phyloP scores from a whole-genome alignment of 1,284 basidiomycete species.

The Filobasidium uniguttulatum region DNA sequence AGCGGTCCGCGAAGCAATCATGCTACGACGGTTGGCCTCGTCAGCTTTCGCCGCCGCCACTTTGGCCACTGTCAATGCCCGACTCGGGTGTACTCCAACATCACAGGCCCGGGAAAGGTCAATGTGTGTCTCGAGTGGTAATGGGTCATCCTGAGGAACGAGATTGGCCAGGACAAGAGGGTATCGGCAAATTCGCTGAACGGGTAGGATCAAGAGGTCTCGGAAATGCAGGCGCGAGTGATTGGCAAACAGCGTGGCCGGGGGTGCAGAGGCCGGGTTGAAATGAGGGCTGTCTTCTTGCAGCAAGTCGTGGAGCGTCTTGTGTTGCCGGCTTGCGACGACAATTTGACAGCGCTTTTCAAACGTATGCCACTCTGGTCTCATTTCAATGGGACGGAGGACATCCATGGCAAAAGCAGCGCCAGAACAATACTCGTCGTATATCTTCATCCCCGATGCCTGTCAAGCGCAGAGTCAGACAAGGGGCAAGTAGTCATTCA shows the following conservation, averaged over 20 bases:
- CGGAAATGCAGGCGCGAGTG: constrained; percentile 41
- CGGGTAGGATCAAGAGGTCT: constrained; percentile 78
- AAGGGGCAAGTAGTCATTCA: background rate
- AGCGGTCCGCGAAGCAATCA: constrained; percentile 55
- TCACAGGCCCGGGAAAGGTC: constrained; percentile 17
- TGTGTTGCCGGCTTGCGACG: constrained; percentile 35
- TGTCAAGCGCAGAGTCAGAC: constrained; percentile 32
- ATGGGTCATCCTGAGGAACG: constrained; percentile 22
- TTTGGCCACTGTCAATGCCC: constrained; percentile 42
- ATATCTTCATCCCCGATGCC: constrained; percentile 59
- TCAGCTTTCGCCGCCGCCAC: constrained; percentile 46
- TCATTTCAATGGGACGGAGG: constrained; percentile 47
- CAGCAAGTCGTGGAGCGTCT: constrained; percentile 26
- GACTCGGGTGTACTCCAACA: constrained; percentile 29
- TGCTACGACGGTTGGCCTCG: constrained; percentile 44
- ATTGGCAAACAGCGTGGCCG: constrained; percentile 11
- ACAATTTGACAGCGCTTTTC: constrained; percentile 55
- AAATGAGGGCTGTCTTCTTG: constrained; percentile 22
- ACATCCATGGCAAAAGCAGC: constrained; percentile 65
- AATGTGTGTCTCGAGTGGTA: constrained; percentile 4
- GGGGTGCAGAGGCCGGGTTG: constrained; percentile 9
- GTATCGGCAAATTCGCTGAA: constrained; percentile 82
- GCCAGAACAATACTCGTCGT: constrained; percentile 68
- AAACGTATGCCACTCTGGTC: constrained; percentile 61
- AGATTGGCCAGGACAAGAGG: constrained; percentile 72